Base-by-base conservation (phyloP, 1,284 basidiomycete species). In the Omphalotus olearius region DNA sequence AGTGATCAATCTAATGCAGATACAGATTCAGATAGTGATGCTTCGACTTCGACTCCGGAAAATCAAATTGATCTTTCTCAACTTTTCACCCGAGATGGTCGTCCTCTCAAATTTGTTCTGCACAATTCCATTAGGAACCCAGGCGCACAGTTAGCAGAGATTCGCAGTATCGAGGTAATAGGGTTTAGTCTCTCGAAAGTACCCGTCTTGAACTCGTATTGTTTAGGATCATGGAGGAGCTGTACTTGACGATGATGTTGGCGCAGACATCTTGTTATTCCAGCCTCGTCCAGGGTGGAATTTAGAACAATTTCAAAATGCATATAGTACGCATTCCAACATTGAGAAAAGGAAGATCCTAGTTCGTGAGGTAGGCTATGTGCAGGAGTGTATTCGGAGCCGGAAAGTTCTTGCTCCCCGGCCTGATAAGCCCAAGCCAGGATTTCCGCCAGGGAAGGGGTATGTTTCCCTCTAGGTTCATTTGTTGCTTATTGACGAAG, bases 401-500 rank as follows among this genome's bases (percentile, higher is more conserved):
- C 49, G 52, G n/a, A 2, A 0, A 2, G 3, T 50, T 1, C 17
- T 42, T 13, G 36, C 20, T 4, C 13, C 9, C n/a, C 35, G 26
- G 13, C 36, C 7, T 3, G 50, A 46, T 18, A 46, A 28, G n/a
- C 7, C 16, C 11, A 51, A 44, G 49, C 49, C 52, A 40, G 55
- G 55, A 28, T 30, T 48, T 47, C 55, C 55, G 33, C 16, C 28
- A 26, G 54, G 54, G 7, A 41, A n/a, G n/a, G 25, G 16, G 55
- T 50, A 40, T 37, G 55, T 47, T 6, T 17, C 10, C 25, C n/a
- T 17, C 18, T 6, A 39, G 7, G 7, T 17, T 7, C 41, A 11
- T 14, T 13, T 23, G 41, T 36, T 14, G 6, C n/a, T 14, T 38
- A 9, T 26, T 45, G 16, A 50, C 7, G 30, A 28, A 13, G 13